phyloP scores from a whole-genome alignment of 805 yeast species.

The Cyberlindnera subsufficiens region DNA sequence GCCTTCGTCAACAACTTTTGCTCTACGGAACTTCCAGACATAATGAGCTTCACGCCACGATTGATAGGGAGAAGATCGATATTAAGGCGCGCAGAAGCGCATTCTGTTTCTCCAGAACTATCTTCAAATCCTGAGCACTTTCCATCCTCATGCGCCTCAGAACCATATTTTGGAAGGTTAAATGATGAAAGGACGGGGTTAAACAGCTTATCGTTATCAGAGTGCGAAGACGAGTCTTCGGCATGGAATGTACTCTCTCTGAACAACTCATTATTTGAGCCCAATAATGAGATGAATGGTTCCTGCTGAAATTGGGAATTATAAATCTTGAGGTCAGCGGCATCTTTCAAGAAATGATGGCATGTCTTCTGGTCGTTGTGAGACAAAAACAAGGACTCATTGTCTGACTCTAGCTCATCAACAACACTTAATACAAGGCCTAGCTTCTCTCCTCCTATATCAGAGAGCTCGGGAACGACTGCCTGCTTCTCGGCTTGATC shows the following conservation, averaged over 20 bases:
- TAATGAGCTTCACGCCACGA: conserved; percentile 10
- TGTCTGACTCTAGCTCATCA: not conserved
- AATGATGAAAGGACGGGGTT: not conserved
- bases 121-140: too few species aligned
- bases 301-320: too few species aligned
- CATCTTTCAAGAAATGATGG: conserved; percentile 1
- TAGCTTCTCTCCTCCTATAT: too few species aligned
- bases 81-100: not conserved
- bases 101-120: not conserved
- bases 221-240: not conserved
- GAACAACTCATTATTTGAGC: not conserved
- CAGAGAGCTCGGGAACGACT: too few species aligned
- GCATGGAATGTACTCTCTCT: not conserved
- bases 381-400: not conserved
- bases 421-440: not conserved
- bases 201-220: not conserved
- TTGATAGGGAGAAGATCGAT: not conserved
- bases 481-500: too few species aligned
- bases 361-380: not conserved
- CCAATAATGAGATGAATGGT: not conserved
- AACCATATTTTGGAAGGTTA: not conserved
- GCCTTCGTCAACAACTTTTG: not conserved
- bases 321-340: not conserved
- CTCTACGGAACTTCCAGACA: conserved; percentile 14
- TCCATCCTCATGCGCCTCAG: too few species aligned